These are phyloP conservation scores for Macrotyloma uniflorum DNA, from an alignment of 306 rosid genomes.

Conservation along the genomic window DNA sequence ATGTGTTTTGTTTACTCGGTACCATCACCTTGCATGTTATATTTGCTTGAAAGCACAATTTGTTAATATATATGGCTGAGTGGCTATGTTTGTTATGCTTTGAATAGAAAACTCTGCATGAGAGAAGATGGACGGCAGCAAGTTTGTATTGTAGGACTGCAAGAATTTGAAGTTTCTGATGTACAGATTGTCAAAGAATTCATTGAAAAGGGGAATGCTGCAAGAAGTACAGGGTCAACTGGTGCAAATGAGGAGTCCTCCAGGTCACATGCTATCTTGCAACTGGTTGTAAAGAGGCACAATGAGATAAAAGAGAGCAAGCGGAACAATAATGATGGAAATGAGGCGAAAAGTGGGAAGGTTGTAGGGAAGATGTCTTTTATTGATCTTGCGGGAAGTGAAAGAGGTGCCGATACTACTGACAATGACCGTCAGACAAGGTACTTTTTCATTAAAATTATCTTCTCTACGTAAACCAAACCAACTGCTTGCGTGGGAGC, in stretches of 20 bases:
- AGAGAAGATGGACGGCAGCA: conserved; percentile 99
- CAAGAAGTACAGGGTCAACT: conserved; percentile 96
- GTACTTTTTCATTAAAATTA: conserved; percentile 40
- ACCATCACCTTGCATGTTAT: conserved; percentile 29
- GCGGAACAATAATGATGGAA: conserved; percentile 73
- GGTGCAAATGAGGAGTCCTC: conserved; percentile 99
- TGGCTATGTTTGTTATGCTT: conserved; percentile 15
- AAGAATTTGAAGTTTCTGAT: conserved; percentile 99
- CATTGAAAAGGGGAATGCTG: conserved; percentile 89
- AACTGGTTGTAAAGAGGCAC: conserved; percentile 87
- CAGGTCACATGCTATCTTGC: conserved; percentile 98
- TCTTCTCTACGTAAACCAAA: conserved; percentile 21
- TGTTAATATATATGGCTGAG: conserved; percentile 32
- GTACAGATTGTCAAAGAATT: conserved; percentile 96
- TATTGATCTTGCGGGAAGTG: conserved; percentile 99
- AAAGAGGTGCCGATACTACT: conserved; percentile 99
- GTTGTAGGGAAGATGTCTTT: conserved; percentile 97
- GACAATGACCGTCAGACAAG: conserved; percentile 99
- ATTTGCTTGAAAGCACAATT: neutral
- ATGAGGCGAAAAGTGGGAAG: conserved; percentile 79
- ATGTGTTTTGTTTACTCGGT: neutral
- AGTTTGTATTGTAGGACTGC: conserved; percentile 98
- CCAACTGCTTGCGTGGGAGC: conserved; percentile 11
- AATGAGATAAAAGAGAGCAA: conserved; percentile 78
- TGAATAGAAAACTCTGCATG: conserved; percentile 87